phyloP scores from a whole-genome alignment of 768 basidiomycete species.

The Psilocybe sp. region DNA sequence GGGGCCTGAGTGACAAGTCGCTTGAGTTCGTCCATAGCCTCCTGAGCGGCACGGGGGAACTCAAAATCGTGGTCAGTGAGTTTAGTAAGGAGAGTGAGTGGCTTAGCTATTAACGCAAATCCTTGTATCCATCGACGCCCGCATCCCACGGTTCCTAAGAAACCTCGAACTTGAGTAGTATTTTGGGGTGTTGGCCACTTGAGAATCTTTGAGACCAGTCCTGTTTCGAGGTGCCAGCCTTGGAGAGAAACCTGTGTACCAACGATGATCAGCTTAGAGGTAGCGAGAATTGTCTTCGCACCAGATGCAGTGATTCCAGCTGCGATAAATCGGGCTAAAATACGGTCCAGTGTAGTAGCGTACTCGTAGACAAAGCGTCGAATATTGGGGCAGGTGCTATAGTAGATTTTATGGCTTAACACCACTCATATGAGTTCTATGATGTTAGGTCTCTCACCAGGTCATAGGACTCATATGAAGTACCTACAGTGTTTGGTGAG shows the following conservation, averaged over 20 bases:
- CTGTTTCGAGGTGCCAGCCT: slow-evolving; percentile 26
- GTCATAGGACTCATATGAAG: too few relatives aligned
- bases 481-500: too few relatives aligned
- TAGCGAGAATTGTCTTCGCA: slow-evolving; percentile 21
- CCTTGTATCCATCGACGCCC: slow-evolving; percentile 20
- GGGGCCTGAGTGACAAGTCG: slow-evolving; percentile 16
- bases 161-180: slow-evolving; percentile 19
- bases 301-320: slow-evolving; percentile 32
- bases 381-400: too few relatives aligned
- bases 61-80: slow-evolving; percentile 17
- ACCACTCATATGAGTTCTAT: too few relatives aligned
- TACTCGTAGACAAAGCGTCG: slow-evolving; percentile 27
- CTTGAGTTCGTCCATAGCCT: slow-evolving; percentile 27
- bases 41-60: slow-evolving; percentile 17
- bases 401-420: too few relatives aligned
- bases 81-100: slow-evolving; percentile 16
- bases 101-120: slow-evolving; percentile 21
- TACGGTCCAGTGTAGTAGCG: slow-evolving; percentile 15
- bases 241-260: slow-evolving; percentile 24
- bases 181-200: slow-evolving; percentile 20
- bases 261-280: slow-evolving; percentile 21
- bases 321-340: slow-evolving; percentile 17
- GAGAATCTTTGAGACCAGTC: slow-evolving; percentile 20
- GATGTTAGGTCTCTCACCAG: too few relatives aligned
- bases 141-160: slow-evolving; percentile 22